Base-by-base conservation (phyloP, 1,284 basidiomycete genomes). In the Mycosarcoma mackinlayi region DNA sequence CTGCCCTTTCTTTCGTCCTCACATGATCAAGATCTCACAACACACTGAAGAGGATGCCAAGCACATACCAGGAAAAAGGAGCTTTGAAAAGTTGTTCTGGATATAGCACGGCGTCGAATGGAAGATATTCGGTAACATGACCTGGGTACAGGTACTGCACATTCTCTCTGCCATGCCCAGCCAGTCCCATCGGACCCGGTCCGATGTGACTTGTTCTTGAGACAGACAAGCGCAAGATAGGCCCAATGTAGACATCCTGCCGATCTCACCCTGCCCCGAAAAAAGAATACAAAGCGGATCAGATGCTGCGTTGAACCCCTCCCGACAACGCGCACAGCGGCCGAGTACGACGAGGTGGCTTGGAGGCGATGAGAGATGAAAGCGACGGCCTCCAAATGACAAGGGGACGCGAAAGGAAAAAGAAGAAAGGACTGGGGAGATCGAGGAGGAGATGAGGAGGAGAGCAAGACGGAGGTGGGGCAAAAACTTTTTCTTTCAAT, bases 51-150 rank as follows among this genome's bases (percentile, higher is more conserved):
- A 49, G 21, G 31, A 4, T 47, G 28, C 13, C 16, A 18, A 9
- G 44, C 39, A 33, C 28, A 42, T 30, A 30, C 25, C 18, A 27
- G 21, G 18, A 34, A 33, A 38, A 23, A n/a, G n/a, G n/a, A 25
- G 53, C 56, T 45, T 60, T 56, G 52, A 39, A 58, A 63, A 54
- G 48, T 54, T 58, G 53, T 62, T 63, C 59, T 62, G 65, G 65
- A 68, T 68, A 68, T 68, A 74, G 67, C 70, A 66, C 53, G 63
- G 63, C 62, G 62, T 63, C 62, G 68, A 54, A 54, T 62, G 57
- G 35, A 58, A 49, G 51, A 49, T 41, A 48, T 58, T 60, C 56
- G 50, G 52, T 56, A 60, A 60, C 55, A 63, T 42, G 52, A 64
- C 53, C 67, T 65, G 47, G 23, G 16, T 56, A 65, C 67, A 62